These are phyloP conservation scores for Monosporozyma aerobia DNA, from an alignment of 805 yeast genomes.

Conservation along the genomic window DNA sequence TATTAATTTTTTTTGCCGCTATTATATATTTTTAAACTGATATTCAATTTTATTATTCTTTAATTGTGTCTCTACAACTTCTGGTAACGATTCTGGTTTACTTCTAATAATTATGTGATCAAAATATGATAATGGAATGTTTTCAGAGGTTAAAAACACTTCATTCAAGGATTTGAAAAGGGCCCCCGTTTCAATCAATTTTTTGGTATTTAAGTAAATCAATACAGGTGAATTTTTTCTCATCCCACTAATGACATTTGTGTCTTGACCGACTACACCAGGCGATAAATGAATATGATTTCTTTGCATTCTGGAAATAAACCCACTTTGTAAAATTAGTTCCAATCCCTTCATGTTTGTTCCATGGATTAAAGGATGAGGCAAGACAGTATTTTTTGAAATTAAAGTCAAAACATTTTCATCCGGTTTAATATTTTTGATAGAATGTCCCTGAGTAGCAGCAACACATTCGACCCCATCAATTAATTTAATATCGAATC, in stretches of 20 bases:
- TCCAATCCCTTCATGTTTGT: slow-evolving; percentile 46
- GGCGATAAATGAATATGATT: slow-evolving; percentile 82
- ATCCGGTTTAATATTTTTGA: slow-evolving; percentile 34
- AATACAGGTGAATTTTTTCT: slow-evolving; percentile 45
- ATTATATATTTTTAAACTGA: slow-evolving; percentile 4
- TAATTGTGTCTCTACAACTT: slow-evolving; percentile 2
- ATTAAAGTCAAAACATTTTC: slow-evolving; percentile 37
- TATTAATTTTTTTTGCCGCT: neutral
- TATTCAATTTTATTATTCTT: slow-evolving; percentile 7
- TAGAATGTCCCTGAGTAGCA: slow-evolving; percentile 90
- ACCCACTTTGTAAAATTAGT: slow-evolving; percentile 42
- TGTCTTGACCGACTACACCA: slow-evolving; percentile 37
- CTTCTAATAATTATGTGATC: slow-evolving; percentile 16
- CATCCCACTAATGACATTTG: slow-evolving; percentile 62
- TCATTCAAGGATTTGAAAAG: slow-evolving; percentile 64
- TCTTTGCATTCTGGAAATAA: slow-evolving; percentile 60
- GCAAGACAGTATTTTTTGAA: slow-evolving; percentile 34
- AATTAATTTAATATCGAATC: slow-evolving; percentile 44
- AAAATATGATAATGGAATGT: slow-evolving; percentile 25
- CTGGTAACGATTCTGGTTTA: neutral
- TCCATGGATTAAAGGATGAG: slow-evolving; percentile 61
- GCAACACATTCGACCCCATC: slow-evolving; percentile 40
- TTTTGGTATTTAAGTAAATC: slow-evolving; percentile 49
- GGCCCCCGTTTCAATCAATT: slow-evolving; percentile 13
- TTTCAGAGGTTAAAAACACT: slow-evolving; percentile 63